phyloP scores from a whole-genome alignment of 1,284 basidiomycete genomes.

The Vanrija pseudolonga region DNA sequence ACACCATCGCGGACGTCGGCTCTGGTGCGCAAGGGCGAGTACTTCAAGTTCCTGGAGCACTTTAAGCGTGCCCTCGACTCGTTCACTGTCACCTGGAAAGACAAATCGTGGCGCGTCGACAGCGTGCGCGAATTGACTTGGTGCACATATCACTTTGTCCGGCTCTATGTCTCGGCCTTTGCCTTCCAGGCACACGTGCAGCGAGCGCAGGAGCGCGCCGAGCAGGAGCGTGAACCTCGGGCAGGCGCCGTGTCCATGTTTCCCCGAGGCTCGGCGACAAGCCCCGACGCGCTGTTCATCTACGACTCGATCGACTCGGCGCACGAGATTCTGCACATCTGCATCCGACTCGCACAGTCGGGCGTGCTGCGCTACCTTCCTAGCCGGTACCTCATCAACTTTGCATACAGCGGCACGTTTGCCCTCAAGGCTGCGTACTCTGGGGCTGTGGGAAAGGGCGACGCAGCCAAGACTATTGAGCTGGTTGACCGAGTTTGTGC shows the following conservation, averaged over 20 bases:
- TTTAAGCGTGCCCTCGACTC: conserved; percentile 37
- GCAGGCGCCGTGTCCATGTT: conserved; percentile 20
- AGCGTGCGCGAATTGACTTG: conserved; percentile 38
- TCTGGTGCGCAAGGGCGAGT: conserved; percentile 49
- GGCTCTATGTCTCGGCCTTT: conserved; percentile 50
- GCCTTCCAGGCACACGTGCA: conserved; percentile 52
- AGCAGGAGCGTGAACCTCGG: conserved; percentile 22
- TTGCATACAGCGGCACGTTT: conserved; percentile 45
- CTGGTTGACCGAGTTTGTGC: conserved; percentile 40
- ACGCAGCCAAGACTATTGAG: conserved; percentile 36
- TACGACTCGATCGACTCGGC: conserved; percentile 48
- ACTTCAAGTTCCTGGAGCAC: conserved; percentile 49
- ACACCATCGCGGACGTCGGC: conserved; percentile 44
- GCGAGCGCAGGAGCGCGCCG: conserved; percentile 40
- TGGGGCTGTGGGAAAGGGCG: conserved; percentile 32
- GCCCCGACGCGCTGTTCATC: conserved; percentile 48
- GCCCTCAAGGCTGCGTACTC: conserved; percentile 44
- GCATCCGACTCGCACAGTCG: conserved; percentile 38
- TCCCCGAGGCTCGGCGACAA: conserved; percentile 42
- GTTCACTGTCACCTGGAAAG: conserved; percentile 36
- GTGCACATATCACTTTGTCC: conserved; percentile 48
- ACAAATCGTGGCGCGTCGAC: conserved; percentile 36
- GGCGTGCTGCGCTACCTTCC: conserved; percentile 45
- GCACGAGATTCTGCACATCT: conserved; percentile 45
- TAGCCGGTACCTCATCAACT: conserved; percentile 42